Conservation (phyloP, 441 rosid species). For the Pelargonium cotyledonis region DNA sequence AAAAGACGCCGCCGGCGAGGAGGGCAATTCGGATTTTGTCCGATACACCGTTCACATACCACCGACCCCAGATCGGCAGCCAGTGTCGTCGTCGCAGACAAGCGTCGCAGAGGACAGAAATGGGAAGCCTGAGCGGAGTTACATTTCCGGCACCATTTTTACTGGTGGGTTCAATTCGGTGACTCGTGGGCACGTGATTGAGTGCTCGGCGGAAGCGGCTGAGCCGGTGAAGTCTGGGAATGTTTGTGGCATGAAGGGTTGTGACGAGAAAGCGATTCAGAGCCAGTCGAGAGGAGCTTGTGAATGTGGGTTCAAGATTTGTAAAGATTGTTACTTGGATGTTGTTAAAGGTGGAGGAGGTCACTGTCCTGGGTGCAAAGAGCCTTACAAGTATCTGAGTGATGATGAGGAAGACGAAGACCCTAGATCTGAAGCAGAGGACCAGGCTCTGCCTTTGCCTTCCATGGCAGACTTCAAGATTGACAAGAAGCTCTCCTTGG, state of each 20-base stretch:
- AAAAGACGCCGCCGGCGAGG: conserved; percentile 37
- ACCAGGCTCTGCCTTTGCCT: conserved; percentile 61
- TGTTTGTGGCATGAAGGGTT: conserved; percentile 67
- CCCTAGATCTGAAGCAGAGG: conserved; percentile 38
- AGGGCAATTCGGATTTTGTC: conserved; percentile 40
- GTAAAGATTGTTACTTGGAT: conserved; percentile 67
- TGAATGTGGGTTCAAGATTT: conserved; percentile 65
- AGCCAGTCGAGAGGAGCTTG: conserved; percentile 34
- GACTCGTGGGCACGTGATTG: conserved; percentile 69
- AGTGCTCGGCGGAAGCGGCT: conserved; percentile 36
- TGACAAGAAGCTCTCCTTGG: conserved; percentile 70
- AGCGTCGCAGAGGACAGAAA: conserved; percentile 25
- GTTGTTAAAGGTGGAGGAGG: conserved; percentile 51
- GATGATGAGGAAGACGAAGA: conserved; percentile 37
- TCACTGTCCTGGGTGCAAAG: conserved; percentile 74
- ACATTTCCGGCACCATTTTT: conserved; percentile 63
- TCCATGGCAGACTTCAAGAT: conserved; percentile 43
- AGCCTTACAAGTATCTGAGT: conserved; percentile 46
- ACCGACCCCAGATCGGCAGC: conserved; percentile 71
- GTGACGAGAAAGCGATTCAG: conserved; percentile 57
- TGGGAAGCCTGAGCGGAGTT: conserved; percentile 35
- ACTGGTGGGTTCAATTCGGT: conserved; percentile 70
- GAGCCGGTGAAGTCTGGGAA: conserved; percentile 33
- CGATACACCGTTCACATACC: conserved; percentile 77
- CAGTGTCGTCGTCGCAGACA: conserved; percentile 43